These are phyloP conservation scores for Cryptosporidium parvum DNA, from an alignment of 169 alveolate genomes.

Conservation along the genomic window DNA sequence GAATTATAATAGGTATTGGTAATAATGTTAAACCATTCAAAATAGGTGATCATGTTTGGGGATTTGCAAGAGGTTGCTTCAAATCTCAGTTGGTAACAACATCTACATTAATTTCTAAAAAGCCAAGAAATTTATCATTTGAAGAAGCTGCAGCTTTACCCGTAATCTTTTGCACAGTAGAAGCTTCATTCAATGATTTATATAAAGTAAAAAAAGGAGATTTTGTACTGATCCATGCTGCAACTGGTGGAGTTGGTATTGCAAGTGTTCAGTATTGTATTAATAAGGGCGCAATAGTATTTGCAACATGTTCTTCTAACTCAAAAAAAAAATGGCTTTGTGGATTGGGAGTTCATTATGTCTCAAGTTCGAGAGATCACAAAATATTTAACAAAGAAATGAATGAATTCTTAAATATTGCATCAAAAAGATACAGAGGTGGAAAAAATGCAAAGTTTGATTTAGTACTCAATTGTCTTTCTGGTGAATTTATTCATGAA, in stretches of 20 bases:
- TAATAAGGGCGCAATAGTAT: constrained; percentile 74
- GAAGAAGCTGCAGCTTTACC: constrained; percentile 80
- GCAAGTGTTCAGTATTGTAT: constrained; percentile 75
- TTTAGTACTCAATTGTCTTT: constrained; percentile 76
- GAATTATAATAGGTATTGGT: constrained; percentile 27
- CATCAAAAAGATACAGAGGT: constrained; percentile 54
- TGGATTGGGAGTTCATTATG: constrained; percentile 73
- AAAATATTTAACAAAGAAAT: constrained; percentile 37
- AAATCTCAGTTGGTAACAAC: constrained; percentile 43
- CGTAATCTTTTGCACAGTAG: constrained; percentile 70
- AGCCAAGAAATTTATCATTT: constrained; percentile 54
- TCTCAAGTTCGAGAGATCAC: constrained; percentile 74
- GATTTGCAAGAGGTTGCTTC: constrained; percentile 65
- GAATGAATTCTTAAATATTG: not conserved
- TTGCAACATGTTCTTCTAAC: constrained; percentile 72
- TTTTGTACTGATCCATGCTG: constrained; percentile 77
- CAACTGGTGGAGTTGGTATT: constrained; percentile 80
- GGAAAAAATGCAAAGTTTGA: constrained; percentile 35
- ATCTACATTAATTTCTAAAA: constrained; percentile 61
- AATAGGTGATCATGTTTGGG: constrained; percentile 67
- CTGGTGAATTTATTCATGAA: constrained; percentile 71
- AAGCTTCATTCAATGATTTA: constrained; percentile 78
- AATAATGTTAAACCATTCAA: constrained; percentile 12
- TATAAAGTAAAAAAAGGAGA: constrained; percentile 79
- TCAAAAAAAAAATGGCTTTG: constrained; percentile 49